These are phyloP conservation scores for Fusarium nelsonii DNA, from an alignment of 2,329 filamentous ascomycete genomes.

Conservation along the genomic window DNA sequence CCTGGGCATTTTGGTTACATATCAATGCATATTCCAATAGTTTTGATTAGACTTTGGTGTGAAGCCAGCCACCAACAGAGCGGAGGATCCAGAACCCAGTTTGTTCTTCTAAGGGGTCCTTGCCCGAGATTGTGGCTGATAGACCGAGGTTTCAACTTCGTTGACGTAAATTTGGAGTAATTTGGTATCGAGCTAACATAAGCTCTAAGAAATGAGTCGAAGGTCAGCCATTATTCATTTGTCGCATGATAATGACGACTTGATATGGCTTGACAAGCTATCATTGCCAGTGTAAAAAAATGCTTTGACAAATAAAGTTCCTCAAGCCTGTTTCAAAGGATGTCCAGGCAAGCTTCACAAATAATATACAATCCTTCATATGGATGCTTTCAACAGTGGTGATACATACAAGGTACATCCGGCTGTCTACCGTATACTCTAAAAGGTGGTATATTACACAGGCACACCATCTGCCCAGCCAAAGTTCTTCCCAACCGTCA, in stretches of 20 bases:
- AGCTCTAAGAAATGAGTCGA: background rate
- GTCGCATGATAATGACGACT: background rate
- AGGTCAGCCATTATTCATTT: background rate
- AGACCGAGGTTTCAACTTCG: background rate
- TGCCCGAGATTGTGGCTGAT: background rate
- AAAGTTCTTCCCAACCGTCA: constrained; percentile 33
- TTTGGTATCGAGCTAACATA: background rate
- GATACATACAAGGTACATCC: constrained; percentile 49
- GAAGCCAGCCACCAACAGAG: background rate
- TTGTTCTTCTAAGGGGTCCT: background rate
- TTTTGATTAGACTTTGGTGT: background rate
- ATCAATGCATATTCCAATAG: background rate
- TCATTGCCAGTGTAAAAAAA: background rate
- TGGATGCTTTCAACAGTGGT: constrained; percentile 46
- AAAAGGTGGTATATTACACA: constrained; percentile 51
- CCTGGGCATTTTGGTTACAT: background rate
- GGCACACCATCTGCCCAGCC: constrained; percentile 42
- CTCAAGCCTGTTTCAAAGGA: background rate
- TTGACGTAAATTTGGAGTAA: background rate
- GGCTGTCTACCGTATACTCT: constrained; percentile 50
- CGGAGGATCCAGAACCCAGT: background rate
- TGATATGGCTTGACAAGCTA: background rate
- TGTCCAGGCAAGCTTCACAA: background rate
- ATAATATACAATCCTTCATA: constrained; percentile 15
- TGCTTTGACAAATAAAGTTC: background rate